Evolutionary conservation across 805 yeast genomes (phyloP), one percentile per base, ranked within the genome.

Genomic region (Tanozyma kutaoensis): DNA sequence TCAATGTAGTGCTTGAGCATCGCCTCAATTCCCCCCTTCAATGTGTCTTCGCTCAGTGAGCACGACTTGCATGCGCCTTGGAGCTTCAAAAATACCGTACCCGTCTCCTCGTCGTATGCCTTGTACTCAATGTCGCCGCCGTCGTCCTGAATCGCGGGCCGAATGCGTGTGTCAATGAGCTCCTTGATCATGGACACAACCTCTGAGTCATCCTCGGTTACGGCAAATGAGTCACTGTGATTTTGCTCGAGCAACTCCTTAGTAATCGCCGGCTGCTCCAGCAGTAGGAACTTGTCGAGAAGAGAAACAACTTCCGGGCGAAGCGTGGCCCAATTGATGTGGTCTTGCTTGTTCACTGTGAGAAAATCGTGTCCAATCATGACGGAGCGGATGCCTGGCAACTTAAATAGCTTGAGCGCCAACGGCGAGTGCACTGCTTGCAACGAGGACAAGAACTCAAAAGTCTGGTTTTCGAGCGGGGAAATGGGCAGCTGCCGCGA

Each of bases 71-170:
- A 91, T 6, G 98, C 97, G 26, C 99, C 99, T 42, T 82, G 86
- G 24, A 91, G 60, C 48, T 80, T 84, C 40, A 91, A 69, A 48
- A 72, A 80, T 5, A 93, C 97, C 10, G 78, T 73, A 2, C 98
- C 98, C 1, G 78, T 66, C 32, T 76, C 81, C 36, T 78, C 84
- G 31, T 81, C 82, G 46, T 81, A 86, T 5, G 82, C 91, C 32
- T 80, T 68, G 49, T 74, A 93, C 41, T 82, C 86, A 35, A 91
- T 76, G 46, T 91, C 97, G 19, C 99, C 99, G 35, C 99, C 99
- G 45, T 91, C 99, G 44, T 91, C 99, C 56, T 85, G 94, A 31
- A 91, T 85, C 1, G 97, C 95, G 1, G 99, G 99, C 45, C 95
- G 75, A 27, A 91, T 86, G 47, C 96, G 73, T 2, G 98, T 91